These are phyloP conservation scores for Magnusiomyces clavatus DNA, from an alignment of 1,139 yeast species.

Conservation along the genomic window DNA sequence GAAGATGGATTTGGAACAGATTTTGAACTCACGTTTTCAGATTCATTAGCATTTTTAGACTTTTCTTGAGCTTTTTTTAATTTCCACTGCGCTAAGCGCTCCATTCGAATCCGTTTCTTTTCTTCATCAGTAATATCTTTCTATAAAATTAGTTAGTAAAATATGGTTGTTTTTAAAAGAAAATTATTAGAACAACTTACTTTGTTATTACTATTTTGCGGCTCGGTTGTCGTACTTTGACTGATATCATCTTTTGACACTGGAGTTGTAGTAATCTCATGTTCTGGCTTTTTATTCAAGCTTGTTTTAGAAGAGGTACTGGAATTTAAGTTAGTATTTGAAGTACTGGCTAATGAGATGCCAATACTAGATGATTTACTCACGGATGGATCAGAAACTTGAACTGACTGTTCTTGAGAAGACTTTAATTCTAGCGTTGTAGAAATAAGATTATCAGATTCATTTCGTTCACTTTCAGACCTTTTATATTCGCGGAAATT, in stretches of 20 bases:
- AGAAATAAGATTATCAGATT: background rate
- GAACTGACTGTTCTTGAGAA: too few species aligned
- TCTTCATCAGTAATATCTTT: constrained; percentile 18
- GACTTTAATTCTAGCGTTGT: too few species aligned
- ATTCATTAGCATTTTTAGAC: background rate
- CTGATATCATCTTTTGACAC: too few species aligned
- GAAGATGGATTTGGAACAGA: too few species aligned
- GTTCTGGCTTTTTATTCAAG: constrained; percentile 5
- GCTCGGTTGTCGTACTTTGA: too few species aligned
- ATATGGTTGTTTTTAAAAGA: constrained; percentile 1
- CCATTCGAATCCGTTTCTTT: constrained; percentile 30
- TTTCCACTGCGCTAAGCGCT: constrained; percentile 35
- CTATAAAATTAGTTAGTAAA: background rate
- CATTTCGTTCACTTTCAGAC: background rate
- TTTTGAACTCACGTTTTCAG: constrained; percentile 13
- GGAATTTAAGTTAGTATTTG: too few species aligned
- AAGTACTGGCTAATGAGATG: too few species aligned
- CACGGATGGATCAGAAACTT: too few species aligned
- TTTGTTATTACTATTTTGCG: too few species aligned
- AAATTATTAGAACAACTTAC: too few species aligned
- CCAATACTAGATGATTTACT: too few species aligned
- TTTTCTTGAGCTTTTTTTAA: constrained; percentile 28
- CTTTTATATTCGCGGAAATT: background rate
- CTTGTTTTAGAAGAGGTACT: too few species aligned
- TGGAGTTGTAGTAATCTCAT: background rate